Evolutionary conservation across 2,329 filamentous ascomycete genomes (phyloP), one percentile per base, ranked within the genome.

Genomic region (Xylariaceae sp.): DNA sequence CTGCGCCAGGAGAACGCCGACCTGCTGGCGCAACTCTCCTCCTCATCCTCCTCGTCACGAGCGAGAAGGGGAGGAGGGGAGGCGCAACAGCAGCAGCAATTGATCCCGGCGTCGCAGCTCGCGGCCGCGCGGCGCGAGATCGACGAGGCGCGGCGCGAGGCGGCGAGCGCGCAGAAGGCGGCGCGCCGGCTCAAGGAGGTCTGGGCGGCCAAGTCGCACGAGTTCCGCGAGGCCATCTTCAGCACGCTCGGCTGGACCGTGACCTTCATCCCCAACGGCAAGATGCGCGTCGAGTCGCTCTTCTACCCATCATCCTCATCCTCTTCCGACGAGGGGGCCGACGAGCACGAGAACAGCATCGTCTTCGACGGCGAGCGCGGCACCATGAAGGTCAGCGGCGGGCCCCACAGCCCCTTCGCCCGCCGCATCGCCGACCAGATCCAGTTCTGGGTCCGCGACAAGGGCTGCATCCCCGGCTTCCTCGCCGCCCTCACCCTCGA

Each of bases 301-400:
- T 93, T 90, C 54, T 84, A 83, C 54, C 82, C 88, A 0, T 26
- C 24, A 5, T 5, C 12, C 5, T 8, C 24, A 5, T n/a, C n/a
- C n/a, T 23, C 21, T 8, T 8, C 80, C 75, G 2, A 40, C 62
- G 76, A 57, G 55, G n/a, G n/a, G n/a, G n/a, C n/a, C n/a, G 77
- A 83, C 35, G 79, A 83, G 52, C 77, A 86, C 55, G 78, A 82
- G 57, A 80, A 81, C 46, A 77, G 72, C 37, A 80, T 83, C 39
- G 77, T 94, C 0, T 95, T 95, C 57, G 88, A 94, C 59, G 88
- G 88, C 32, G 88, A 95, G 63, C 80, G 83, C 37, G 92, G 90
- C 6, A 95, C 89, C 1, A 98, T 98, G 92, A 98, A 98, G 70
- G 84, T 98, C 37, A 85, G 82, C 21, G 92, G 92, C 2, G 92